Conservation (phyloP, 2,329 filamentous ascomycete genomes). For the Aspergillus costaricaensis region DNA sequence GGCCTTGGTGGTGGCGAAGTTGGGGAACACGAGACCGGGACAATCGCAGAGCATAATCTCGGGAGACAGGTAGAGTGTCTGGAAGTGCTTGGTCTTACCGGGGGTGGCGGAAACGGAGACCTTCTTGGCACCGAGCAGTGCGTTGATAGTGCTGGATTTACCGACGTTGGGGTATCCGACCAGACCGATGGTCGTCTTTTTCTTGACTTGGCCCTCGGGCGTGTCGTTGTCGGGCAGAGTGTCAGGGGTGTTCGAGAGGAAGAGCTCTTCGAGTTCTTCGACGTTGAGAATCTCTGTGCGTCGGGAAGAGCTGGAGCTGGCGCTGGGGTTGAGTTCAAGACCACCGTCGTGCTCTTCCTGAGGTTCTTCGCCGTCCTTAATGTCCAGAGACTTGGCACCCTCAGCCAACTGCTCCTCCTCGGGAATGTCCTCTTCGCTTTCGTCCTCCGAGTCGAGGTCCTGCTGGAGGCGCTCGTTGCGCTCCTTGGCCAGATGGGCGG, state of each 20-base stretch:
- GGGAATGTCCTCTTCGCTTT: constrained; percentile 26
- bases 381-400: constrained; percentile 17
- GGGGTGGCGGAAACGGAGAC: constrained; percentile 96
- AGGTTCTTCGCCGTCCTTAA: constrained; percentile 32
- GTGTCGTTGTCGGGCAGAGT: constrained; percentile 48
- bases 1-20: constrained; percentile 94
- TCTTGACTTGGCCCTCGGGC: constrained; percentile 47
- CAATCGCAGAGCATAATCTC: constrained; percentile 94
- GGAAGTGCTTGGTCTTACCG: constrained; percentile 99
- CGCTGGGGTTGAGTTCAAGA: constrained; percentile 16
- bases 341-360: constrained; percentile 29
- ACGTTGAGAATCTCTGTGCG: constrained; percentile 81
- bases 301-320: constrained; percentile 39
- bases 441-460: constrained; percentile 48
- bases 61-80: constrained; percentile 92
- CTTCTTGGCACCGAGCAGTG: constrained; percentile 96
- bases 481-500: constrained; percentile 87
- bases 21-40: constrained; percentile 96
- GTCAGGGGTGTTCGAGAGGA: constrained; percentile 72
- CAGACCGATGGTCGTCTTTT: constrained; percentile 84
- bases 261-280: constrained; percentile 86
- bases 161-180: constrained; percentile 99
- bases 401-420: constrained; percentile 26
- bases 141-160: constrained; percentile 99
- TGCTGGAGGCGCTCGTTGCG: constrained; percentile 70